Percentiles rank a stretch among this genome's conserved stretches.
Evolutionary conservation across 2,329 filamentous ascomycete genomes (phyloP).

Genomic region (Madurella mycetomatis): DNA sequence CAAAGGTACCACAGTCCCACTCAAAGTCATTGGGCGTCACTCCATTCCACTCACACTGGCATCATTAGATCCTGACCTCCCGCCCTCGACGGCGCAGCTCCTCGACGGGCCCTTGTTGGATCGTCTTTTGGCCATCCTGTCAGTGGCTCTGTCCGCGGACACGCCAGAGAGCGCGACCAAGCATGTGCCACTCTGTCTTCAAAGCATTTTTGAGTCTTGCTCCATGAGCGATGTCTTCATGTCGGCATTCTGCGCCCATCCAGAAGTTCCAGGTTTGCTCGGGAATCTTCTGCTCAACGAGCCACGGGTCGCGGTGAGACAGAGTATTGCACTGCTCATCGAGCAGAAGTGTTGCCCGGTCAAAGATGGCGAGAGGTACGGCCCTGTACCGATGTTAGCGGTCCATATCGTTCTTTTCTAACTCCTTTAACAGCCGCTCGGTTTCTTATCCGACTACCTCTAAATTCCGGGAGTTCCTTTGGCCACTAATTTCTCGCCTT

Average conservation of each 20-base stretch:
- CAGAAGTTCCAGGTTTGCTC: slow-evolving; percentile 28
- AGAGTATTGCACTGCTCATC: slow-evolving; percentile 34
- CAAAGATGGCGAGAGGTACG: slow-evolving; percentile 15
- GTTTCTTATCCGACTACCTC: slow-evolving; percentile 29
- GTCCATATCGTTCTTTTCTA: slow-evolving; percentile 12
- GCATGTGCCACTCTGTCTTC: slow-evolving; percentile 34
- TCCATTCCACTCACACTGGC: slow-evolving; percentile 22
- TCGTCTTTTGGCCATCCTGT: slow-evolving; percentile 31
- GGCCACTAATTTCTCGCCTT: slow-evolving; percentile 40
- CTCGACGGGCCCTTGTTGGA: slow-evolving; percentile 29
- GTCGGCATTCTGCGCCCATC: slow-evolving; percentile 33
- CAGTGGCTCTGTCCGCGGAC: slow-evolving; percentile 20
- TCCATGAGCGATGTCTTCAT: slow-evolving; percentile 37
- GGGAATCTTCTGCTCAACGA: slow-evolving; percentile 37
- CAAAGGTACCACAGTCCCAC: slow-evolving; percentile 39
- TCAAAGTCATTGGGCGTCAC: slow-evolving; percentile 10
- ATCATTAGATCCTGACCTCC: slow-evolving; percentile 20
- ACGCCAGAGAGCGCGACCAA: slow-evolving; percentile 28
- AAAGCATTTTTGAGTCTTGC: slow-evolving; percentile 39
- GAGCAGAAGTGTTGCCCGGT: slow-evolving; percentile 23
- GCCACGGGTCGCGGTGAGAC: slow-evolving; percentile 33
- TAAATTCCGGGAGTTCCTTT: slow-evolving; percentile 44
- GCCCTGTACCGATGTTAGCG: background rate
- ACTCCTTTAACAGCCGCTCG: background rate
- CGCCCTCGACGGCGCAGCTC: slow-evolving; percentile 14